Conservation (phyloP, 1,139 yeast genomes). For the Taphrina communis region DNA sequence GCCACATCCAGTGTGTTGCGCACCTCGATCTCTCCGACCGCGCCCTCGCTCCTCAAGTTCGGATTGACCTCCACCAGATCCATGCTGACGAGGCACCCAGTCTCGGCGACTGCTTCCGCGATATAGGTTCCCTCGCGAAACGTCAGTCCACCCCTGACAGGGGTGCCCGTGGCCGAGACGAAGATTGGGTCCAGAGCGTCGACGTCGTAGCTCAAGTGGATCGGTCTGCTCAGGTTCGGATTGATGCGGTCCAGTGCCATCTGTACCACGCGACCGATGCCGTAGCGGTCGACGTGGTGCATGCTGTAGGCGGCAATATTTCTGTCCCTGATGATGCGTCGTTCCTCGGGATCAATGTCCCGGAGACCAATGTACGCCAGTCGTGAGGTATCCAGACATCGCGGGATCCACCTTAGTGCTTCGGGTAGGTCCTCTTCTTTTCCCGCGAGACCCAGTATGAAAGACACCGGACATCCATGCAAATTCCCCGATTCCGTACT, state of each 20-base stretch:
- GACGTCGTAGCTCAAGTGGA: conserved; percentile 92
- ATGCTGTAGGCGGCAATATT: conserved; percentile 87
- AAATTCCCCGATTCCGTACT: conserved; percentile 88
- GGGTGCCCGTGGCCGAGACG: conserved; percentile 97
- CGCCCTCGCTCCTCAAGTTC: conserved; percentile 63
- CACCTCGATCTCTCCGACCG: conserved; percentile 68
- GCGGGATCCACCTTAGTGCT: conserved; percentile 73
- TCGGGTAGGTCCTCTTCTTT: conserved; percentile 61
- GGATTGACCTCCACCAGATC: conserved; percentile 97
- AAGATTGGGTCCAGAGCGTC: conserved; percentile 94
- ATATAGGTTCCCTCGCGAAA: conserved; percentile 91
- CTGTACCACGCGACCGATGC: conserved; percentile 87
- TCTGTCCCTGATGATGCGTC: conserved; percentile 68
- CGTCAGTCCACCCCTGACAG: conserved; percentile 94
- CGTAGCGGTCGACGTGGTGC: conserved; percentile 95
- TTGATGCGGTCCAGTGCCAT: conserved; percentile 84
- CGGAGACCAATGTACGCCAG: conserved; percentile 93
- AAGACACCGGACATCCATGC: conserved; percentile 96
- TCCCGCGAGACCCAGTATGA: conserved; percentile 68
- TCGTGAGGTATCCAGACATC: conserved; percentile 67
- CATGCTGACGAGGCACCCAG: conserved; percentile 82
- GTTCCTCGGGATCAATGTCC: conserved; percentile 89
- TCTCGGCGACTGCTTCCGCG: conserved; percentile 88
- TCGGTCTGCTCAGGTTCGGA: conserved; percentile 74
- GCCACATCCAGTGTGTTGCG: conserved; percentile 69